Percentiles rank a stretch among this genome's conserved stretches.
Conservation (phyloP, 352 stramenopile genomes). For the Phytophthora palmivora region DNA sequence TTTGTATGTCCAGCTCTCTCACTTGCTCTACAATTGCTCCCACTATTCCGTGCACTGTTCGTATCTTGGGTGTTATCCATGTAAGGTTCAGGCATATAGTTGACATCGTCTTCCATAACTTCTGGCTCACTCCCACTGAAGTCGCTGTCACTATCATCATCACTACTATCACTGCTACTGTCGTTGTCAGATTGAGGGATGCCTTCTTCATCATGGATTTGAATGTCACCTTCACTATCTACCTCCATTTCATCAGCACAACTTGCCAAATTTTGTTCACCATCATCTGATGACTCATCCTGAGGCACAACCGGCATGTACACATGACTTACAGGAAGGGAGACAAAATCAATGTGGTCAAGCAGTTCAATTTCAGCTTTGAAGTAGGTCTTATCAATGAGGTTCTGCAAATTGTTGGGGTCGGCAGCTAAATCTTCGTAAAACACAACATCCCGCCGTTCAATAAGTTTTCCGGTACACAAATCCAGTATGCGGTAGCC, state of each 20-base stretch:
- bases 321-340: not conserved
- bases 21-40: not conserved
- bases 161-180: not conserved
- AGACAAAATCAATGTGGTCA: not conserved
- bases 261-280: not conserved
- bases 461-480: not conserved
- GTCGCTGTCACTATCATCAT: slow-evolving; percentile 1
- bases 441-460: not conserved
- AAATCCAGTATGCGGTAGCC: too few species aligned
- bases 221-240: not conserved
- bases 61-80: too few species aligned
- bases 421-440: not conserved
- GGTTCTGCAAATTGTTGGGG: not conserved
- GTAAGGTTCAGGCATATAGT: not conserved
- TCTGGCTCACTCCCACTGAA: not conserved
- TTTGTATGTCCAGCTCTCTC: not conserved
- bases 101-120: slow-evolving; percentile 1
- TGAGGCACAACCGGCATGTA: not conserved
- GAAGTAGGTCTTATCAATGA: not conserved
- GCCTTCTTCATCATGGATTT: not conserved
- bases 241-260: not conserved
- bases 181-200: not conserved
- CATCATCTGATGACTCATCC: not conserved
- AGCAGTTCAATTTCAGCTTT: not conserved
- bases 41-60: not conserved